Evolutionary conservation across 1,284 basidiomycete species (phyloP), one percentile per base, ranked within the genome.

Genomic region (Thecaphora thlaspeos): DNA sequence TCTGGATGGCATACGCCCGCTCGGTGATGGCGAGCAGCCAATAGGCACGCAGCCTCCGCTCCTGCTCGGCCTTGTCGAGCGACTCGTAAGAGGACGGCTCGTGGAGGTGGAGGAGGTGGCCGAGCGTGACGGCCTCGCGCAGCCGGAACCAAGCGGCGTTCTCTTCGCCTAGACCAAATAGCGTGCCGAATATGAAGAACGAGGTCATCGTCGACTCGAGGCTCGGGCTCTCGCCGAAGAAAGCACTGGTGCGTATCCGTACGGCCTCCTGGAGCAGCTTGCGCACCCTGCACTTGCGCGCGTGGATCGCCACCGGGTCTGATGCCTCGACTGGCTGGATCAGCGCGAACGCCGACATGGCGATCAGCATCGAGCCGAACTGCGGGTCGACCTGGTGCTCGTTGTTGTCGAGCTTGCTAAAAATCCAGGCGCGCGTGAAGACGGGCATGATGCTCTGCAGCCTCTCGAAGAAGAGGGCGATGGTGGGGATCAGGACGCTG

Each of bases 371-470:
- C 9, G 70, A 55, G 14, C 68, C 64, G 32, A 77, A 61, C 36
- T 71, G 65, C 12, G 67, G 61, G n/a, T 71, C 66, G 4, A 51
- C 60, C 23, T 64, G 61, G 26, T 76, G 71, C 51, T 75, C 59
- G 32, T 66, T 65, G 4, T 55, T 43, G 43, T 73, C 72, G 32
- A 77, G 57, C 42, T 66, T 57, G 40, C 53, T 48, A 49, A 68
- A 70, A 38, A 77, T 55, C 64, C 68, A 74, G 10, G 59, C 48
- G 19, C 68, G 63, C 2, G 70, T 67, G 41, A 77, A 75, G 40
- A 77, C 71, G 36, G 73, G 75, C 72, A 76, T 74, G 51, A 75
- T 68, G 24, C 66, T 67, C 41, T 73, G 68, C 10, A 76, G 55
- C 14, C 70, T 59, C n/a, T 74, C 66, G 41, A 76, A 77, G 51